phyloP scores from a whole-genome alignment of 768 basidiomycete species.

The Flagelloscypha sp. region DNA sequence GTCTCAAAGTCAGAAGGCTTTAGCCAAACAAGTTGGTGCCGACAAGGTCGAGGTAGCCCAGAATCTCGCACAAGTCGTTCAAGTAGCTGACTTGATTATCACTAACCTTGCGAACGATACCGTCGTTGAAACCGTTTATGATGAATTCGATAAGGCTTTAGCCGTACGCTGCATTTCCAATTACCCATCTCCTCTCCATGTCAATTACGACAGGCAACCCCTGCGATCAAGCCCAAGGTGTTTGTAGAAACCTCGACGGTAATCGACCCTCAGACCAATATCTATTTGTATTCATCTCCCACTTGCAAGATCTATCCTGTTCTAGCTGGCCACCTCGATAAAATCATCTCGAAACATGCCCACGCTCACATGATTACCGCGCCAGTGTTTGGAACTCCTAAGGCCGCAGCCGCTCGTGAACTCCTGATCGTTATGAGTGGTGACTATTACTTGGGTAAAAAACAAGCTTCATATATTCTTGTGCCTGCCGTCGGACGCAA shows the following conservation, averaged over 20 bases:
- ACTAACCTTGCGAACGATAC: conserved; percentile 68
- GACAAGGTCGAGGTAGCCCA: conserved; percentile 48
- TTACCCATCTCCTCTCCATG: background rate
- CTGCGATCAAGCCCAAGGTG: conserved; percentile 50
- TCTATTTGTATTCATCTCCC: conserved; percentile 6
- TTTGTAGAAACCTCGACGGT: conserved; percentile 86
- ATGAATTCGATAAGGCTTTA: conserved; percentile 49
- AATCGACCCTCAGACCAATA: background rate
- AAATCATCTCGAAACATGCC: conserved; percentile 47
- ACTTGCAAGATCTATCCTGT: conserved; percentile 43
- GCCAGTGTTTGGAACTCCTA: conserved; percentile 72
- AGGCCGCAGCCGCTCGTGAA: conserved; percentile 53
- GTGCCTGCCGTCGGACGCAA: conserved; percentile 75
- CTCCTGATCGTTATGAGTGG: conserved; percentile 75
- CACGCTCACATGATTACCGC: conserved; percentile 61
- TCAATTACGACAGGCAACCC: conserved; percentile 25
- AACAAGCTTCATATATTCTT: conserved; percentile 67
- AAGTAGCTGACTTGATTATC: conserved; percentile 67
- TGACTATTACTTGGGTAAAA: conserved; percentile 71
- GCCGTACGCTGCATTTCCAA: conserved; percentile 30
- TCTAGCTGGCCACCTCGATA: conserved; percentile 60
- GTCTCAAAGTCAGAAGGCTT: conserved; percentile 48
- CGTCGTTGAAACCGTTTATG: conserved; percentile 56
- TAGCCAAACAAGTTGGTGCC: conserved; percentile 47
- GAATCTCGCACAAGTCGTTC: conserved; percentile 48